These are phyloP conservation scores for Henckelia pumila DNA, from an alignment of 257 asterid species.

Conservation along the genomic window DNA sequence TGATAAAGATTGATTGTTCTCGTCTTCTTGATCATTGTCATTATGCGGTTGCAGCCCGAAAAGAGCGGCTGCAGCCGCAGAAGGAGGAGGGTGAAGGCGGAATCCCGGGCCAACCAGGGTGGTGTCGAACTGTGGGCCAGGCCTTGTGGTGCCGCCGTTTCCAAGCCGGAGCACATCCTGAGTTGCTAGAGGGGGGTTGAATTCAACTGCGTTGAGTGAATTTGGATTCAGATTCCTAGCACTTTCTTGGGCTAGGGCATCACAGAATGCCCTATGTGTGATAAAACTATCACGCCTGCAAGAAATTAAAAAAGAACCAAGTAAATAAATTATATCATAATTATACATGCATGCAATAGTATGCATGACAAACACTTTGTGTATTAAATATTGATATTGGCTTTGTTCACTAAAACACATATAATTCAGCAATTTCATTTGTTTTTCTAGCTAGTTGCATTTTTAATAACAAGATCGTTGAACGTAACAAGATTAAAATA, in stretches of 20 bases:
- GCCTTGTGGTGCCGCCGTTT: conserved; percentile 25
- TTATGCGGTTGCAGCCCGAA: conserved; percentile 31
- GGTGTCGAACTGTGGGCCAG: conserved; percentile 39
- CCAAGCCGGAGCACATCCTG: conserved; percentile 45
- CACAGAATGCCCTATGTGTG: conserved; percentile 87
- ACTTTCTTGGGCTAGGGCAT: conserved; percentile 76
- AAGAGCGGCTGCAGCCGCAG: conserved; percentile 22
- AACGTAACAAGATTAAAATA: background rate
- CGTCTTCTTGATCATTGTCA: conserved; percentile 28
- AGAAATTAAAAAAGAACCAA: background rate
- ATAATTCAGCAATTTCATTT: background rate
- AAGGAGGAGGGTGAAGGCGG: conserved; percentile 31
- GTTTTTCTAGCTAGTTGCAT: background rate
- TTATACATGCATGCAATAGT: background rate
- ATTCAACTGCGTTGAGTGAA: conserved; percentile 45
- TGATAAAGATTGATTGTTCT: conserved; percentile 29
- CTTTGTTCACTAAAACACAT: background rate
- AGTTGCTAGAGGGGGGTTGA: conserved; percentile 24
- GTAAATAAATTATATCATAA: background rate
- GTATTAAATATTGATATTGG: too few species aligned
- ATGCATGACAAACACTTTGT: too few species aligned
- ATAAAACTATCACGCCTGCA: conserved; percentile 81
- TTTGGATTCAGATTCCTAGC: conserved; percentile 53
- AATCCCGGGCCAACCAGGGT: conserved; percentile 36
- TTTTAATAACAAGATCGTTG: background rate